Evolutionary conservation across 192 early-diverging fungal species (phyloP).

Genomic region (Coemansia sp.): DNA sequence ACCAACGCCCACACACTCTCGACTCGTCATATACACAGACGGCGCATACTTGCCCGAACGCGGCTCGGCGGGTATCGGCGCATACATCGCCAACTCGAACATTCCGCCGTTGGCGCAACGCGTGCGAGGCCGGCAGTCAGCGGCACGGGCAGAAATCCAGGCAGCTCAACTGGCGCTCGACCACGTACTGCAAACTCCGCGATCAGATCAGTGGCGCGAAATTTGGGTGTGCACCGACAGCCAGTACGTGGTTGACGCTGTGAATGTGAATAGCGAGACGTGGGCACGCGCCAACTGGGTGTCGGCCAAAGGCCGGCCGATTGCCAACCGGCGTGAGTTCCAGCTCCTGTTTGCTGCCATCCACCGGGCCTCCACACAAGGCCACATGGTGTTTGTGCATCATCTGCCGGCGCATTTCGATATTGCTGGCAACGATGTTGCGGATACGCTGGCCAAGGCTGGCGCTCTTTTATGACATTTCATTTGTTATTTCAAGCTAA

Average conservation of each 20-base stretch:
- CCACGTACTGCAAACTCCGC: not conserved
- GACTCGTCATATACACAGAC: conserved; percentile 33
- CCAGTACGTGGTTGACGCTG: conserved; percentile 44
- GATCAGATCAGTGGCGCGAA: conserved; percentile 6
- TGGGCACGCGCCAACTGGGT: conserved; percentile 38
- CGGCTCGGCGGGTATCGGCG: conserved; percentile 38
- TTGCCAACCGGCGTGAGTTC: conserved; percentile 47
- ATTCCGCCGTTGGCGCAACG: conserved; percentile 32
- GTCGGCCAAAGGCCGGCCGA: conserved; percentile 36
- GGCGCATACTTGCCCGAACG: conserved; percentile 39
- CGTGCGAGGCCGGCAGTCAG: conserved; percentile 33
- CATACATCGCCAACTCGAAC: conserved; percentile 22
- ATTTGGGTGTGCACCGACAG: conserved; percentile 53
- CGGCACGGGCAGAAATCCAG: conserved; percentile 37
- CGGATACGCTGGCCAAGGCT: conserved; percentile 49
- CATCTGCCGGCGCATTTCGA: conserved; percentile 44
- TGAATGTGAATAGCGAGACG: conserved; percentile 41
- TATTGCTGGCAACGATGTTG: conserved; percentile 44
- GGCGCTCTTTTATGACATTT: conserved; percentile 30
- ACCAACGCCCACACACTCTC: conserved; percentile 16
- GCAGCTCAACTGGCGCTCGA: conserved; percentile 31
- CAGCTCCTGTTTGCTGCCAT: conserved; percentile 17
- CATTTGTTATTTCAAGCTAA: too few relatives aligned
- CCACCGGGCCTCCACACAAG: conserved; percentile 6
- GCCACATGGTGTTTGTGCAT: conserved; percentile 42